Conservation (phyloP, 2,329 filamentous ascomycete species). For the Endocalyx cinctus region DNA sequence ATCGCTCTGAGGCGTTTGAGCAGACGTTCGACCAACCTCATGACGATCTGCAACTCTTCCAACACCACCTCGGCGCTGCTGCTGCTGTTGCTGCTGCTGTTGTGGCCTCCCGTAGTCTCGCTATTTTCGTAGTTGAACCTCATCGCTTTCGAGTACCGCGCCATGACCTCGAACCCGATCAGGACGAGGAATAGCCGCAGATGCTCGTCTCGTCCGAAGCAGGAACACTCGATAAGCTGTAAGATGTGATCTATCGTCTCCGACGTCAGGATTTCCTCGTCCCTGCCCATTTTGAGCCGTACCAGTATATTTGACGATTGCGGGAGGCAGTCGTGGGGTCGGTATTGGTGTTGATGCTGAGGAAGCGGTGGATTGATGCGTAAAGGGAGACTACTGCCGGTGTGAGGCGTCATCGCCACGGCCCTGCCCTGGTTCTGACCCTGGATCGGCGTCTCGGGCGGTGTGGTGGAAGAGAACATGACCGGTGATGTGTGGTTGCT, state of each 20-base stretch:
- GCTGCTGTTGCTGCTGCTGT: constrained; percentile 5
- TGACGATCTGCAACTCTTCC: constrained; percentile 14
- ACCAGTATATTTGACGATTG: constrained; percentile 12
- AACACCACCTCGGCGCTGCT: constrained; percentile 12
- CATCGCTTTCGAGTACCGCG: constrained; percentile 10
- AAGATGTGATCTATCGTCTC: constrained; percentile 14
- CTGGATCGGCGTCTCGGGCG: constrained; percentile 15
- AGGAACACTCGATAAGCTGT: constrained; percentile 16
- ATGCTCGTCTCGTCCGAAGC: constrained; percentile 13
- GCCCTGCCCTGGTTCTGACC: too few relatives aligned
- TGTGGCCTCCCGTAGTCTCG: too few relatives aligned
- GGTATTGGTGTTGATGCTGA: neutral
- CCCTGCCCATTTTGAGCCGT: constrained; percentile 9
- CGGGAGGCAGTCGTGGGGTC: constrained; percentile 15
- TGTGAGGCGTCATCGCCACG: too few relatives aligned
- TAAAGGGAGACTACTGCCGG: too few relatives aligned
- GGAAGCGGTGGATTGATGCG: constrained; percentile 6
- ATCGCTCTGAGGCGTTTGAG: constrained; percentile 15
- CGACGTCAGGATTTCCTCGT: constrained; percentile 4
- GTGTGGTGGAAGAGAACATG: constrained; percentile 12
- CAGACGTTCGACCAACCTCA: constrained; percentile 15
- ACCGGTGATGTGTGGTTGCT: too few relatives aligned
- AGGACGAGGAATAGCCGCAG: constrained; percentile 15
- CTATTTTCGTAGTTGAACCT: too few relatives aligned
- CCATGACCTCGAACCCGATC: constrained; percentile 17